phyloP scores from a whole-genome alignment of 2,329 filamentous ascomycete species.

The Penicillium frequentans region DNA sequence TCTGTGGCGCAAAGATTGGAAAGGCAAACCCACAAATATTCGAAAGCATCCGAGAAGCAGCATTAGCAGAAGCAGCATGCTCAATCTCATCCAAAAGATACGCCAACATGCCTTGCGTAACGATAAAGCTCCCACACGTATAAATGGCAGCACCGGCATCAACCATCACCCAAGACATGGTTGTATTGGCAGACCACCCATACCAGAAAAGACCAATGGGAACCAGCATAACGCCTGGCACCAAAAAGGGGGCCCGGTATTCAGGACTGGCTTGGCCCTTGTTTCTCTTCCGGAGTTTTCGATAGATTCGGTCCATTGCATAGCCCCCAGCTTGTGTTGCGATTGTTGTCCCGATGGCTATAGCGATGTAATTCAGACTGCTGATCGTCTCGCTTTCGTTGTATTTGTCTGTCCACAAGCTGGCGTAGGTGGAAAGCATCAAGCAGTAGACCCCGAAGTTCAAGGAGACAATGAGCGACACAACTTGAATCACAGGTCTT shows the following conservation, averaged over 20 bases:
- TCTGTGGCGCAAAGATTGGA: background rate
- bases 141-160: background rate
- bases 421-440: constrained; percentile 60
- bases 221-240: background rate
- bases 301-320: background rate
- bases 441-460: constrained; percentile 59
- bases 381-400: background rate
- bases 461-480: background rate
- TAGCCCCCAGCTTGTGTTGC: background rate
- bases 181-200: background rate
- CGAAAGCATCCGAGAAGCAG: background rate
- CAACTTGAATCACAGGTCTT: background rate
- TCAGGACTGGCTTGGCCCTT: background rate
- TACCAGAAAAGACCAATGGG: background rate
- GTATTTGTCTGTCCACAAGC: background rate
- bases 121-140: background rate
- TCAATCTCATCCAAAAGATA: background rate
- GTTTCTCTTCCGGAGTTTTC: background rate
- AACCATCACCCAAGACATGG: background rate
- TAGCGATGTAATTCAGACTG: background rate
- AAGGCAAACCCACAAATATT: background rate
- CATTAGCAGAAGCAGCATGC: background rate
- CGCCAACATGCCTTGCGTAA: background rate
- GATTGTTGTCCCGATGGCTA: background rate
- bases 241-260: background rate